These are phyloP conservation scores for Alternaria sp. DNA, from an alignment of 2,329 filamentous ascomycete species.

Conservation along the genomic window DNA sequence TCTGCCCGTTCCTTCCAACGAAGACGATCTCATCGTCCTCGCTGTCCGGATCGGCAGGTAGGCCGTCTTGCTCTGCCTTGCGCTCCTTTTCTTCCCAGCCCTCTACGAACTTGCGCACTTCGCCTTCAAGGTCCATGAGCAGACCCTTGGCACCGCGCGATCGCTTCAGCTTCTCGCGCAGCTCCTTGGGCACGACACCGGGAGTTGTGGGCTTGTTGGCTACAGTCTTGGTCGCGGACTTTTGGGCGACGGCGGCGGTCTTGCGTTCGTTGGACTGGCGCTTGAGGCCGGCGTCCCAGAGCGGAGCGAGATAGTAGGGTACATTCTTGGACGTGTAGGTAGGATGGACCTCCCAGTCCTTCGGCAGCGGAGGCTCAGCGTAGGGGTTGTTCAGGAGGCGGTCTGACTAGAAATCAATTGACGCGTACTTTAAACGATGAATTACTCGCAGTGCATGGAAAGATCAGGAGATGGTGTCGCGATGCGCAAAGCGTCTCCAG, in stretches of 20 bases:
- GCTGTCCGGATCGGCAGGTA: slow-evolving; percentile 58
- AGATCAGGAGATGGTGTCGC: background rate
- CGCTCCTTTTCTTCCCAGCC: slow-evolving; percentile 64
- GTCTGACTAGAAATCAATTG: slow-evolving; percentile 60
- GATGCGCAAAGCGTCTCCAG: slow-evolving; percentile 14
- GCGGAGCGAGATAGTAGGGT: slow-evolving; percentile 86
- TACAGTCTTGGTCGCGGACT: slow-evolving; percentile 43
- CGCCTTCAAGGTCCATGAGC: slow-evolving; percentile 83
- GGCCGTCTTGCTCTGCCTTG: slow-evolving; percentile 54
- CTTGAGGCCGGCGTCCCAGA: slow-evolving; percentile 72
- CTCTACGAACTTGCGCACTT: slow-evolving; percentile 76
- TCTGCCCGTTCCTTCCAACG: slow-evolving; percentile 71
- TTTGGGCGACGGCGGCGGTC: slow-evolving; percentile 41
- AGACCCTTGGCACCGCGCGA: slow-evolving; percentile 77
- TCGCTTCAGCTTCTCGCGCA: slow-evolving; percentile 81
- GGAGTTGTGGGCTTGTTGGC: slow-evolving; percentile 52
- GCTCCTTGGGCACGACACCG: slow-evolving; percentile 73
- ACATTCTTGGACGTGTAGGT: slow-evolving; percentile 79
- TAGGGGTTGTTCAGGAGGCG: slow-evolving; percentile 86
- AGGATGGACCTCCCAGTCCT: slow-evolving; percentile 82
- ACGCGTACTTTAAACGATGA: background rate
- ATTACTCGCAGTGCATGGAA: background rate
- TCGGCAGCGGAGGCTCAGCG: slow-evolving; percentile 78
- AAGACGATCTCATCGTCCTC: slow-evolving; percentile 92
- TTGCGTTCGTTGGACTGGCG: slow-evolving; percentile 53